These are phyloP conservation scores for Xylaria nigripes DNA, from an alignment of 495 filamentous ascomycete genomes.

Conservation along the genomic window DNA sequence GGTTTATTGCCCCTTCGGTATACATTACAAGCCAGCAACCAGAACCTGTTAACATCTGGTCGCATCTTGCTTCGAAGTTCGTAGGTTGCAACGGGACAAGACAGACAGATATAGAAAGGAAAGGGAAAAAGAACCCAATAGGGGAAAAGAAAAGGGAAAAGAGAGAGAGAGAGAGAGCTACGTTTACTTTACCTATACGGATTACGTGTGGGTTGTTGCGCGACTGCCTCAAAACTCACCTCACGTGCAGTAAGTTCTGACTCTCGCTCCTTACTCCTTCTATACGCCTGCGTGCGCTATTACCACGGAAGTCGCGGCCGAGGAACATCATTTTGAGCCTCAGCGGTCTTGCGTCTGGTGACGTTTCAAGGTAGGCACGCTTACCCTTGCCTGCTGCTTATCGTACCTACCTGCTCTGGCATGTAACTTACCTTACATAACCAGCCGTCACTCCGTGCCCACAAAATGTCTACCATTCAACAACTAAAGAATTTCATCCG, in stretches of 20 bases:
- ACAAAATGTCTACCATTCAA: slow-evolving; percentile 65
- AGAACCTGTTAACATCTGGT: too few species aligned
- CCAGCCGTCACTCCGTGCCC: neutral
- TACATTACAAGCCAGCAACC: too few species aligned
- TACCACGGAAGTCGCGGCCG: neutral
- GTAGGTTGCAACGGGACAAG: neutral
- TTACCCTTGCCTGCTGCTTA: neutral
- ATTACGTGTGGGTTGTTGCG: neutral
- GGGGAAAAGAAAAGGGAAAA: too few species aligned
- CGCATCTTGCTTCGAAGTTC: neutral
- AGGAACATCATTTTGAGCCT: slow-evolving; percentile 2
- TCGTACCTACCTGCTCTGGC: neutral
- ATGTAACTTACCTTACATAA: neutral
- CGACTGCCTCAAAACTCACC: neutral
- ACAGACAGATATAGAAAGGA: neutral
- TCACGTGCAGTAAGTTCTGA: neutral
- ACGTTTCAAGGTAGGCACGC: slow-evolving; percentile 9
- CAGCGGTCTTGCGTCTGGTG: neutral
- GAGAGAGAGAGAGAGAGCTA: too few species aligned
- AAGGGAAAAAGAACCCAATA: neutral
- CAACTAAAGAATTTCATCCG: slow-evolving; percentile 94
- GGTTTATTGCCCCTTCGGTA: too few species aligned
- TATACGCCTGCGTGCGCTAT: neutral
- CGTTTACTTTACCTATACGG: too few species aligned
- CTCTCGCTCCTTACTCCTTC: neutral